Base-by-base conservation (phyloP, 2,329 filamentous ascomycete genomes). In the Clathrospora elynae region DNA sequence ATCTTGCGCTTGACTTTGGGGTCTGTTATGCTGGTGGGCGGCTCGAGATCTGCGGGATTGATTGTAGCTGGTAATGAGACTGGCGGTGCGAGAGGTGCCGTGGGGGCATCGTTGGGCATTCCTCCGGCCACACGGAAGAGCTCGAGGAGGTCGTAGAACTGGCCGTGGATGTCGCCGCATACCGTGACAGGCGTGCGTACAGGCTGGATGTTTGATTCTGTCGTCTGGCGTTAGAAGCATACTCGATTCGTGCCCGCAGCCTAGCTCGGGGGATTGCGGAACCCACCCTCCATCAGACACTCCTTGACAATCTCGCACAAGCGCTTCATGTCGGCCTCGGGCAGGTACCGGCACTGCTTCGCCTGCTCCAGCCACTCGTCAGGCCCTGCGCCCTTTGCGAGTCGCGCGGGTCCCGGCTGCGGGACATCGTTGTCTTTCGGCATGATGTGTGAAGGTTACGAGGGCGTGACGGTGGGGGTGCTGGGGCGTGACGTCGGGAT, bases 281-380 rank as follows among this genome's bases (percentile, higher is more conserved):
- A 43, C 75, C 59, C 70, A 93, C 90, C 90, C 79, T 99, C 93
- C 93, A 99, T 99, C 63, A 99, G 80, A 56, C 90, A 95, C 74
- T 97, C 93, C 77, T 99, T 99, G 49, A 97, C 93, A 68, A 95
- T 95, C 76, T 99, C 93, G 71, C 93, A 99, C 34, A 99, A 81
- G 72, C 95, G 88, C 79, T 99, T 99, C 93, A 99, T 99, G 65
- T 95, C 90, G 51, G 86, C 77, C 74, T 99, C 93, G 35, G 93
- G 93, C 37, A 99, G 81, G 71, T 97, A 96, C 71, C 95, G 93
- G 76, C 93, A 97, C 73, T 93, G 88, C 74, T 96, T 96, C 30
- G 93, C 93, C 72, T 95, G 88, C 68, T 93, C 88, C 20, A 99
- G 81, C 93, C 93, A 99, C 75, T 97, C 91, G 70, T 96, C 90